Percentiles rank a stretch among this genome's conserved stretches.
Conservation (phyloP, 73 alveolate genomes). For the Paramecium octaurelia region DNA sequence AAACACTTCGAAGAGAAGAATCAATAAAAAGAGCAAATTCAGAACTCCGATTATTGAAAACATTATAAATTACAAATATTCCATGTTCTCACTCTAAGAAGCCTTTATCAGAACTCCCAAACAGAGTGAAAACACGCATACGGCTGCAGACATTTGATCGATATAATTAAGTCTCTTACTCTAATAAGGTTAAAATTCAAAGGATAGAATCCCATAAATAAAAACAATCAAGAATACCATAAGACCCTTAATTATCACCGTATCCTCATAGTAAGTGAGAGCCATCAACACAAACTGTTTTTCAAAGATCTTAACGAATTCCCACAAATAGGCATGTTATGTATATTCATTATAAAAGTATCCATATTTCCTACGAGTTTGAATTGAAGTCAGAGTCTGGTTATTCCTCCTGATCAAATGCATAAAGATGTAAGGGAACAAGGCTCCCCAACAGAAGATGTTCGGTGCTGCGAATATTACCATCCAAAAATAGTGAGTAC, state of each 20-base stretch:
- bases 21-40: not conserved
- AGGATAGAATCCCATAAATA: conserved; percentile 36
- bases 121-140: conserved; percentile 37
- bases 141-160: conserved; percentile 27
- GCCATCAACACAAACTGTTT: conserved; percentile 6
- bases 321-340: conserved; percentile 56
- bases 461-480: not conserved
- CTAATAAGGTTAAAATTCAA: conserved; percentile 28
- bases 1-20: not conserved
- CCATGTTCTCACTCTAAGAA: not conserved
- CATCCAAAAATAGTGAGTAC: not conserved
- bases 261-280: conserved; percentile 12
- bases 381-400: not conserved
- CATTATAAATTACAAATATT: not conserved
- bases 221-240: not conserved
- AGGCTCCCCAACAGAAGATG: conserved; percentile 15
- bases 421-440: not conserved
- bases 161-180: not conserved
- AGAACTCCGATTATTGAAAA: conserved; percentile 2
- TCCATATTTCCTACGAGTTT: not conserved
- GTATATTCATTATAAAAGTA: conserved; percentile 47
- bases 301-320: conserved; percentile 55
- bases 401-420: not conserved
- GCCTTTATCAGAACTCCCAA: conserved; percentile 51
- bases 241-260: conserved; percentile 26